phyloP scores from a whole-genome alignment of 164 flowering plant species.

The Buxus sempervirens region DNA sequence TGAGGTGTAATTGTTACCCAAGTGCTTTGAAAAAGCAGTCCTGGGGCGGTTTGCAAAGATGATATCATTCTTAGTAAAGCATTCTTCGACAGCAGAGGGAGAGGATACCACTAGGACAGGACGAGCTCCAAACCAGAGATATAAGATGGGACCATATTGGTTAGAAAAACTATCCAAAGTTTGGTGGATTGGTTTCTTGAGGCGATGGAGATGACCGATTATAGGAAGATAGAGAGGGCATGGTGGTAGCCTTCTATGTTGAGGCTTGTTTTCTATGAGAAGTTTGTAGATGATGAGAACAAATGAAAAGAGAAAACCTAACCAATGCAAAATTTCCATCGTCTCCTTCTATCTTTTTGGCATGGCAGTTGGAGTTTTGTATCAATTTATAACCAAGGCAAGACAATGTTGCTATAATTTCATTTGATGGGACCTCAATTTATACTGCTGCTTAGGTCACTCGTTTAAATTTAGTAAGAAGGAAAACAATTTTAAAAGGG shows the following conservation, averaged over 20 bases:
- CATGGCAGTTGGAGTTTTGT: no score
- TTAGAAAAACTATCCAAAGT: not conserved
- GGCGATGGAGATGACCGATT: not conserved
- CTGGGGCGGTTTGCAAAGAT: not conserved
- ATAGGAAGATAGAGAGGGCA: not conserved
- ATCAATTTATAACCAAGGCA: no score
- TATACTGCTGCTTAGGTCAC: no score
- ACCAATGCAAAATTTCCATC: no score
- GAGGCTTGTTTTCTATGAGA: not conserved
- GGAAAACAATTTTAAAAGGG: no score
- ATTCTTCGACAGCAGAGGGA: not conserved
- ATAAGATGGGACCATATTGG: not conserved
- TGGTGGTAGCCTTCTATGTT: not conserved
- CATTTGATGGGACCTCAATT: no score
- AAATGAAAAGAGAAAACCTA: no score
- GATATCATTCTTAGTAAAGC: not conserved
- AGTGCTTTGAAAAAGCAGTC: no score
- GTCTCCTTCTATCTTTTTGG: no score
- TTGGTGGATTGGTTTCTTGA: not conserved
- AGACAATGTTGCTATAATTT: no score
- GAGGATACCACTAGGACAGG: not conserved
- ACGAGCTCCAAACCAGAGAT: not conserved
- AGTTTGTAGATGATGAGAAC: not conserved
- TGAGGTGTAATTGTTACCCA: slow-evolving; percentile 6
- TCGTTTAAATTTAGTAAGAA: no score